Conservation (phyloP, 352 stramenopile genomes). For the Globisporangium parvum region DNA sequence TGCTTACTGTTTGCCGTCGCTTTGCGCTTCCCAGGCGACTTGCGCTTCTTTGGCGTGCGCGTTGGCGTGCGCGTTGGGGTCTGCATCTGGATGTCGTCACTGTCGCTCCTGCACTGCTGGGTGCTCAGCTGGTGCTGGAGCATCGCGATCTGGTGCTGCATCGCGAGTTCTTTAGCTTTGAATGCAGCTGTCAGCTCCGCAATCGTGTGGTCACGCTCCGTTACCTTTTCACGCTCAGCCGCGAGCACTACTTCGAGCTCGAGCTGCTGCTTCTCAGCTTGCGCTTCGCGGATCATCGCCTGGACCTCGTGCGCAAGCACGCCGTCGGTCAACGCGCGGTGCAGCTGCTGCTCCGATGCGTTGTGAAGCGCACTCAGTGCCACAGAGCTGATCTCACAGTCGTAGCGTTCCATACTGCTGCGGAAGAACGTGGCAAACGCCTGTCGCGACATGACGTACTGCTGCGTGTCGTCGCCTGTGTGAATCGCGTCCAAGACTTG, state of each 20-base stretch:
- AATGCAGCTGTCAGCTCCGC: conserved; percentile 47
- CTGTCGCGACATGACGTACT: conserved; percentile 69
- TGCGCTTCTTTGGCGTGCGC: conserved; percentile 34
- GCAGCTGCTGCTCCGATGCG: conserved; percentile 60
- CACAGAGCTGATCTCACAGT: conserved; percentile 53
- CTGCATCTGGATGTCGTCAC: conserved; percentile 30
- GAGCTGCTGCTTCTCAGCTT: conserved; percentile 23
- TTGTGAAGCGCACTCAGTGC: conserved; percentile 78
- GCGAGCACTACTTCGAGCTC: conserved; percentile 39
- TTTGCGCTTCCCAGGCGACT: conserved; percentile 51
- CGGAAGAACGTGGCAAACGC: conserved; percentile 53
- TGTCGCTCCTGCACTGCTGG: conserved; percentile 15
- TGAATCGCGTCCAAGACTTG: conserved; percentile 15
- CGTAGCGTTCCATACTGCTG: conserved; percentile 20
- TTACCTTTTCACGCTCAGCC: conserved; percentile 55
- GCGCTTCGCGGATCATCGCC: conserved; percentile 39
- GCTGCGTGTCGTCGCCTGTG: conserved; percentile 18
- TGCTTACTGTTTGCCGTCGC: conserved; percentile 30
- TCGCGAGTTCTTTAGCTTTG: conserved; percentile 59
- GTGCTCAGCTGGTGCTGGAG: conserved; percentile 37
- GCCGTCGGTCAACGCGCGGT: conserved; percentile 48
- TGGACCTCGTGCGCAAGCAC: conserved; percentile 43
- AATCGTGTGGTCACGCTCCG: conserved; percentile 43
- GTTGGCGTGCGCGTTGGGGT: conserved; percentile 21
- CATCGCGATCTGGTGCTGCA: conserved; percentile 60